Conservation (phyloP, 805 yeast species). For the Sugiyamaella qingdaonensis region DNA sequence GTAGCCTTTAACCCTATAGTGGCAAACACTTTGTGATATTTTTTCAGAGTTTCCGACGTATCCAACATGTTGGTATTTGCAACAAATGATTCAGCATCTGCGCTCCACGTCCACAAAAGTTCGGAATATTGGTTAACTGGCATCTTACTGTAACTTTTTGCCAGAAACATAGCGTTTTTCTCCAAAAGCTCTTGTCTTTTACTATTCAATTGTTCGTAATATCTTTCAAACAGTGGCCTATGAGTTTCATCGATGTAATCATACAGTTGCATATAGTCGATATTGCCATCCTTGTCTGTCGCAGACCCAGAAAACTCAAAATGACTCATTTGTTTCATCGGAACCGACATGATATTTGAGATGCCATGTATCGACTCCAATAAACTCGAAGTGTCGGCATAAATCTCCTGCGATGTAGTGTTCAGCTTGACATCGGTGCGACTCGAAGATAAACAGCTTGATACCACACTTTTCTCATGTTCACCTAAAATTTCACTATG, state of each 20-base stretch:
- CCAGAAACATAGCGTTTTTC: constrained; percentile 7
- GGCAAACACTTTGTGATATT: background rate
- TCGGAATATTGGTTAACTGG: constrained; percentile 17
- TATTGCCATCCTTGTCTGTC: background rate
- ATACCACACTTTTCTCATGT: too few species aligned
- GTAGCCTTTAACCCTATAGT: constrained; percentile 29
- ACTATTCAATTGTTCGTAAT: constrained; percentile 65
- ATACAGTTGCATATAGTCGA: constrained; percentile 13
- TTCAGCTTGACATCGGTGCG: too few species aligned
- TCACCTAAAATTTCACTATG: background rate
- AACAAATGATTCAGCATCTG: background rate
- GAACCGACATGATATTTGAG: background rate
- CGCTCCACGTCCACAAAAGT: constrained; percentile 67
- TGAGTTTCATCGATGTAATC: constrained; percentile 10
- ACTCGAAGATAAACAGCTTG: too few species aligned
- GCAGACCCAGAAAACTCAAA: background rate
- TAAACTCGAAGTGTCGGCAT: too few species aligned
- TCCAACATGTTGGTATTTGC: background rate
- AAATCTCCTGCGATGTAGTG: too few species aligned
- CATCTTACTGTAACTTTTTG: constrained; percentile 10
- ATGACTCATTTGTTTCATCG: background rate
- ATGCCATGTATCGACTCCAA: background rate
- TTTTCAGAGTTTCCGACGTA: background rate
- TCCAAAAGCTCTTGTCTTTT: constrained; percentile 75
- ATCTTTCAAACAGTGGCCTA: constrained; percentile 48